phyloP scores from a whole-genome alignment of 2,329 filamentous ascomycete genomes.

The Fusarium sp. region DNA sequence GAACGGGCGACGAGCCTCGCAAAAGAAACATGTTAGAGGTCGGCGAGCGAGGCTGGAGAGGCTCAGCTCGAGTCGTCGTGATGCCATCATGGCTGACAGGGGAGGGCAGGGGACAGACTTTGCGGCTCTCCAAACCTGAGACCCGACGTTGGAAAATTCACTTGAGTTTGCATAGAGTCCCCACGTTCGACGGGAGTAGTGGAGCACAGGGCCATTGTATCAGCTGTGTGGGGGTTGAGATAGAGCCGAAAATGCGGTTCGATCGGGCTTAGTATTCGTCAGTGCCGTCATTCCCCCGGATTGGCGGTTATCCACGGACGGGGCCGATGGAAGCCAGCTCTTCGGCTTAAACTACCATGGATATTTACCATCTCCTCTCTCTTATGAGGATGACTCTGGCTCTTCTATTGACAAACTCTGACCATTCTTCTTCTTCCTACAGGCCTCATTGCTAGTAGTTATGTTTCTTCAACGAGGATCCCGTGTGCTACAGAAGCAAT shows the following conservation, averaged over 20 bases:
- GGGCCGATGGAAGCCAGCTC: conserved; percentile 47
- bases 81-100: conserved; percentile 42
- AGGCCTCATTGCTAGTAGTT: conserved; percentile 23
- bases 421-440: conserved; percentile 28
- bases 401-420: conserved; percentile 14
- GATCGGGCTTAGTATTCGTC: conserved; percentile 34
- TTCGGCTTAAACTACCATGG: conserved; percentile 38
- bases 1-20: conserved; percentile 62
- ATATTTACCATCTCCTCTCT: conserved; percentile 35
- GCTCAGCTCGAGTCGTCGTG: conserved; percentile 45
- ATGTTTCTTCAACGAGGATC: conserved; percentile 68
- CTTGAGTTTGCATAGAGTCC: background rate
- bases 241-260: conserved; percentile 33
- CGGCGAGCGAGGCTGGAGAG: conserved; percentile 44
- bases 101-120: conserved; percentile 3
- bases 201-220: conserved; percentile 32
- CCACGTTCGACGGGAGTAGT: conserved; percentile 22
- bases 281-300: conserved; percentile 42
- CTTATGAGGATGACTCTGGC: conserved; percentile 25
- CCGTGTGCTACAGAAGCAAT: conserved; percentile 61
- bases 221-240: conserved; percentile 29
- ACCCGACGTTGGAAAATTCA: conserved; percentile 34
- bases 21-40: conserved; percentile 56
- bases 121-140: conserved; percentile 19
- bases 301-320: conserved; percentile 52